A percentile compares a stretch with the other conserved stretches of the same genome.
Conservation (phyloP, 495 filamentous ascomycete genomes). For the Thozetella sp. region DNA sequence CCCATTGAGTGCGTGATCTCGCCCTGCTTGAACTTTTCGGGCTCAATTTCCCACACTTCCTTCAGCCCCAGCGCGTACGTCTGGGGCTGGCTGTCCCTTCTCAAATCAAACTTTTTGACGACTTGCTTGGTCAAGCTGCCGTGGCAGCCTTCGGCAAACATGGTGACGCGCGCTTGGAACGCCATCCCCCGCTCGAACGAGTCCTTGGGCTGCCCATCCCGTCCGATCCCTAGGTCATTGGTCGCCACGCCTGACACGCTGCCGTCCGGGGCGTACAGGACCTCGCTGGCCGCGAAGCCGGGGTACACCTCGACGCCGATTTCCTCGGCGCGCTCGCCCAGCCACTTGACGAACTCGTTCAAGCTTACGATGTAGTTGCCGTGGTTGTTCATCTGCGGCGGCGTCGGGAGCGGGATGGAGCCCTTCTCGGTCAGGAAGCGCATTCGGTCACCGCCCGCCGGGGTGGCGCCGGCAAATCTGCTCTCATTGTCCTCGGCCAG, state of each 20-base stretch:
- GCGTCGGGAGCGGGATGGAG: conserved; percentile 78
- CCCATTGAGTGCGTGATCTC: conserved; percentile 91
- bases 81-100: conserved; percentile 86
- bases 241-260: conserved; percentile 94
- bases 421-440: conserved; percentile 87
- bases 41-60: conserved; percentile 95
- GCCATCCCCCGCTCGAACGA: conserved; percentile 98
- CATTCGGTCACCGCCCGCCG: conserved; percentile 84
- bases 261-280: conserved; percentile 85
- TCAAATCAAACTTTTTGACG: conserved; percentile 90
- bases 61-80: conserved; percentile 95
- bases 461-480: conserved; percentile 81
- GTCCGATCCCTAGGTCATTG: conserved; percentile 85
- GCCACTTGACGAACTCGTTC: conserved; percentile 92
- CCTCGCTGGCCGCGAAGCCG: conserved; percentile 91
- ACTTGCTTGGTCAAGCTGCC: conserved; percentile 96
- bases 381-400: conserved; percentile 97
- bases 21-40: conserved; percentile 88
- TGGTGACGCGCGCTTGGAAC: conserved; percentile 90
- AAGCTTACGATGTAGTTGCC: conserved; percentile 97
- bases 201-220: conserved; percentile 83
- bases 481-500: conserved; percentile 81
- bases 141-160: conserved; percentile 97
- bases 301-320: conserved; percentile 98
- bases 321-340: conserved; percentile 93